Conservation (phyloP, 2,329 filamentous ascomycete species). For the Aspergillus tamarii region DNA sequence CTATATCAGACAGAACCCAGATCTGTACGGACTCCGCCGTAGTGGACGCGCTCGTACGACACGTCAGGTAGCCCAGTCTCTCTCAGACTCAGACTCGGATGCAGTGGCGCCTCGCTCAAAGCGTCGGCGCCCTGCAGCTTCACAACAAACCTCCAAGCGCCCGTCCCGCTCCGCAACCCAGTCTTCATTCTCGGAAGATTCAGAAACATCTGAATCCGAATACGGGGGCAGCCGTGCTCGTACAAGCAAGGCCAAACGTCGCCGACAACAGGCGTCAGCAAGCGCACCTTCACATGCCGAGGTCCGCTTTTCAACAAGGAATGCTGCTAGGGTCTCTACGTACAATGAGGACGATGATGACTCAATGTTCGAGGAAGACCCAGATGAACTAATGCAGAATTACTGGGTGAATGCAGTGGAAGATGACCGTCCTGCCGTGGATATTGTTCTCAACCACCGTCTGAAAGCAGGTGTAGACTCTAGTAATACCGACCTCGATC, state of each 20-base stretch:
- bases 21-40: conserved; percentile 89
- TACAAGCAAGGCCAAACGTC: conserved; percentile 73
- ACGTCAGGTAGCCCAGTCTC: conserved; percentile 66
- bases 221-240: conserved; percentile 78
- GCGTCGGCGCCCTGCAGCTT: conserved; percentile 57
- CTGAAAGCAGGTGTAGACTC: conserved; percentile 67
- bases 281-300: conserved; percentile 71
- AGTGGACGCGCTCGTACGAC: conserved; percentile 72
- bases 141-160: conserved; percentile 54
- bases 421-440: conserved; percentile 82
- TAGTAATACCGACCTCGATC: conserved; percentile 33
- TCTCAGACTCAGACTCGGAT: conserved; percentile 71
- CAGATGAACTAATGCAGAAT: conserved; percentile 66
- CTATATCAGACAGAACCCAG: conserved; percentile 87
- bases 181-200: conserved; percentile 72
- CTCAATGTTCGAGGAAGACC: conserved; percentile 58
- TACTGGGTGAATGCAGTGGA: conserved; percentile 71
- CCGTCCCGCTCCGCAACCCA: conserved; percentile 51
- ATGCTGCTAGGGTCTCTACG: conserved; percentile 73
- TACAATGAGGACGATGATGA: conserved; percentile 70
- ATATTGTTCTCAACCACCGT: conserved; percentile 86
- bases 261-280: conserved; percentile 67
- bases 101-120: conserved; percentile 56
- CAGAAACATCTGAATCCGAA: conserved; percentile 59
- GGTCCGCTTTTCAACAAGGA: conserved; percentile 88